These are phyloP conservation scores for Mycena maculata DNA, from an alignment of 768 basidiomycete genomes.

Conservation along the genomic window DNA sequence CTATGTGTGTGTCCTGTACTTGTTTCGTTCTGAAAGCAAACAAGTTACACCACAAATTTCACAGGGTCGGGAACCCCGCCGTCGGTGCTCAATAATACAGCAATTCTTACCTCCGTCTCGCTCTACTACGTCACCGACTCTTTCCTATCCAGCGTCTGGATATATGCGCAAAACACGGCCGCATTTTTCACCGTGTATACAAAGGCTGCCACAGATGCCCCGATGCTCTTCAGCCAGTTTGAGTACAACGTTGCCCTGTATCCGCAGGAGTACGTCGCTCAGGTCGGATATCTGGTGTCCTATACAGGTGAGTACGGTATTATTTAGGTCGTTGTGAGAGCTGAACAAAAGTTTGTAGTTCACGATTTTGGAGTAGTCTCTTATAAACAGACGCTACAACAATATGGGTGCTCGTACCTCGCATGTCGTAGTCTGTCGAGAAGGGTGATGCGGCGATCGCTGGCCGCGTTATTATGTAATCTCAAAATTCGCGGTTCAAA, in stretches of 20 bases:
- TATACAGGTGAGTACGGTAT: neutral
- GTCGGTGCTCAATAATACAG: neutral
- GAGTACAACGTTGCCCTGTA: slow-evolving; percentile 9
- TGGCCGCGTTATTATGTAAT: too few species aligned
- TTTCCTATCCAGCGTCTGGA: slow-evolving; percentile 21
- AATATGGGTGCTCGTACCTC: too few species aligned
- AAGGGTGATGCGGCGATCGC: too few species aligned
- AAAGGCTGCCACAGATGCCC: neutral
- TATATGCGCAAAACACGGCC: slow-evolving; percentile 17
- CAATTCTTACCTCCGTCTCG: slow-evolving; percentile 36
- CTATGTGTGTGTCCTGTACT: slow-evolving; percentile 2
- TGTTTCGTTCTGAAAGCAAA: neutral
- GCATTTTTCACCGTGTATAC: slow-evolving; percentile 2
- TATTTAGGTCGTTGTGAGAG: too few species aligned
- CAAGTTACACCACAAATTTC: neutral
- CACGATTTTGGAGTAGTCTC: too few species aligned
- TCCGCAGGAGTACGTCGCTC: neutral
- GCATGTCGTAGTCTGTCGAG: too few species aligned
- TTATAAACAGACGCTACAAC: too few species aligned
- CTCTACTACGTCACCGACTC: slow-evolving; percentile 38
- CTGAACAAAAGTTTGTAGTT: too few species aligned
- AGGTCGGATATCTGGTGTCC: neutral
- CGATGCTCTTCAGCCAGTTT: slow-evolving; percentile 5
- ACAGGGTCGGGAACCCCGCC: neutral
- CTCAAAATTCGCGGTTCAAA: too few species aligned